Conservation (phyloP, 768 basidiomycete genomes). For the Suillus cothurnatus region DNA sequence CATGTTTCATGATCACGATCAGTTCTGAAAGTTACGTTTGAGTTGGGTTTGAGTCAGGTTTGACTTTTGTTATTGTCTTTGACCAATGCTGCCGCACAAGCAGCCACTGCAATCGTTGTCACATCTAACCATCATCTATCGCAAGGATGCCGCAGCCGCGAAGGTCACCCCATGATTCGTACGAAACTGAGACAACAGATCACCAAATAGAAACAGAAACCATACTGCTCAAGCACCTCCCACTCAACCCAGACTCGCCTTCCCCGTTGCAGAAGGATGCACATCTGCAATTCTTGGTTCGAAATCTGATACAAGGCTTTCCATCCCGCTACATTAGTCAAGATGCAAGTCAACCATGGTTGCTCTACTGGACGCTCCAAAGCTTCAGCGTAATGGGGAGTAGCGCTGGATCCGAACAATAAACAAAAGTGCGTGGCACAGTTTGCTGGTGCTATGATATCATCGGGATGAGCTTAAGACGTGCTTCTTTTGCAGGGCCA, state of each 20-base stretch:
- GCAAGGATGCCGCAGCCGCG: conserved; percentile 25
- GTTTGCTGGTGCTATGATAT: conserved; percentile 1
- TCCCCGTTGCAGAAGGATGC: conserved; percentile 56
- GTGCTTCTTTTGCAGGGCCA: conserved; percentile 49
- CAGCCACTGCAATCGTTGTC: neutral
- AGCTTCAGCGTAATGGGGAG: conserved; percentile 79
- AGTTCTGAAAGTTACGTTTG: no score
- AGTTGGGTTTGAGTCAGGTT: neutral
- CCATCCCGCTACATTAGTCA: conserved; percentile 78
- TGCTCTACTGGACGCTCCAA: conserved; percentile 92
- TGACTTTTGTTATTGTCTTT: conserved; percentile 1
- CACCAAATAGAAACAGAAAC: conserved; percentile 69
- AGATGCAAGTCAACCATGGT: conserved; percentile 95
- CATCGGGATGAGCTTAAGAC: neutral
- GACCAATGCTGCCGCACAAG: neutral
- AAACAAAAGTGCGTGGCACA: conserved; percentile 66
- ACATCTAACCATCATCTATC: conserved; percentile 1
- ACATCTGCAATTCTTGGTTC: conserved; percentile 77
- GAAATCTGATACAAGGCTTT: conserved; percentile 77
- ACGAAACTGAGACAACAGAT: conserved; percentile 63
- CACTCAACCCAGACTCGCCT: conserved; percentile 29
- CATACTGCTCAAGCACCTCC: conserved; percentile 56
- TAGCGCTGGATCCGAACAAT: conserved; percentile 74
- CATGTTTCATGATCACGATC: neutral
- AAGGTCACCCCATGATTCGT: conserved; percentile 55